Percentiles rank a stretch among this genome's conserved stretches.
These are phyloP conservation scores for Firmiana major DNA, from an alignment of 345 rosid species.

Conservation along the genomic window DNA sequence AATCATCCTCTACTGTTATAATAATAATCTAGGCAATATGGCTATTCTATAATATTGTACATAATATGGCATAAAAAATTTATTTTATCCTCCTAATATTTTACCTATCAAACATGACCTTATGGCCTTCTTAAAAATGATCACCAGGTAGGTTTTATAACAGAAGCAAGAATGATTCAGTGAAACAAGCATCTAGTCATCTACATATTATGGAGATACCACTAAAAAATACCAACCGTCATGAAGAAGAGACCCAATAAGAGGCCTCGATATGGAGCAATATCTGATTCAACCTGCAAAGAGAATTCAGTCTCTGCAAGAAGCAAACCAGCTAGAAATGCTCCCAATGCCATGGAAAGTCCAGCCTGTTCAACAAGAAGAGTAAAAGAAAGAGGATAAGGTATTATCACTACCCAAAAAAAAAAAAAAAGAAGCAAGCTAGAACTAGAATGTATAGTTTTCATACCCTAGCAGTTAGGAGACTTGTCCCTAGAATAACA, in stretches of 20 bases:
- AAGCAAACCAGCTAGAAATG: slow-evolving; percentile 96
- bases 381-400: slow-evolving; percentile 11
- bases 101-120: background rate
- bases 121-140: background rate
- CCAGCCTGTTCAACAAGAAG: slow-evolving; percentile 70
- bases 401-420: slow-evolving; percentile 2
- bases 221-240: slow-evolving; percentile 62
- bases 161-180: background rate
- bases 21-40: background rate
- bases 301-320: slow-evolving; percentile 99
- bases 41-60: background rate
- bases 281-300: slow-evolving; percentile 98
- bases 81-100: background rate
- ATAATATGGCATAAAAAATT: background rate
- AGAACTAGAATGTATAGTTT: slow-evolving; percentile 21
- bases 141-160: slow-evolving; percentile 2
- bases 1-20: background rate
- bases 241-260: slow-evolving; percentile 97
- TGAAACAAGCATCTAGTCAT: background rate
- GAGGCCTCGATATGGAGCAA: slow-evolving; percentile 99
- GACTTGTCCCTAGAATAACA: slow-evolving; percentile 95
- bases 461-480: slow-evolving; percentile 96
- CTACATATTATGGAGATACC: background rate
- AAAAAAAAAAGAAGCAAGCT: background rate
- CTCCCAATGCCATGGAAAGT: slow-evolving; percentile 98